Evolutionary conservation across 2,329 filamentous ascomycete genomes (phyloP).

Genomic region (Microsporum canis): DNA sequence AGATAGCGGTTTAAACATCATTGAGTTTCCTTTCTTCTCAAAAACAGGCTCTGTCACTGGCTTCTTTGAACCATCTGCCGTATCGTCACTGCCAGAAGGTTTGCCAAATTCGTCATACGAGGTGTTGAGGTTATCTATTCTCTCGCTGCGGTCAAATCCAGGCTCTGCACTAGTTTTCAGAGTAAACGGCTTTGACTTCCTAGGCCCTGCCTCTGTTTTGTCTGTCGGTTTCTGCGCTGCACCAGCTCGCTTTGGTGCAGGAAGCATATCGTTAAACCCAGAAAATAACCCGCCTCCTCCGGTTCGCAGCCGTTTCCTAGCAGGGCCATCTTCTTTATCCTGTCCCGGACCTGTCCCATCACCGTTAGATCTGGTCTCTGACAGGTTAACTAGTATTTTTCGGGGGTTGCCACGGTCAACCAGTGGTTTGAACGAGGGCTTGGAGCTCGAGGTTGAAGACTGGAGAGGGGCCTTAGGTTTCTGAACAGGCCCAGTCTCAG

Average conservation of each 20-base stretch:
- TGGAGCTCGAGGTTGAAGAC: slow-evolving; percentile 11
- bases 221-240: slow-evolving; percentile 10
- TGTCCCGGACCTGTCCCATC: slow-evolving; percentile 27
- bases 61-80: slow-evolving; percentile 16
- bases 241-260: slow-evolving; percentile 58
- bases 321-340: slow-evolving; percentile 17
- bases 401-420: slow-evolving; percentile 73
- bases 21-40: slow-evolving; percentile 59
- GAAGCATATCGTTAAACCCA: slow-evolving; percentile 77
- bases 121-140: slow-evolving; percentile 24
- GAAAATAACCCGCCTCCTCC: slow-evolving; percentile 51
- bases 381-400: slow-evolving; percentile 63
- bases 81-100: background rate
- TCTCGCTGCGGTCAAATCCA: slow-evolving; percentile 59
- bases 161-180: slow-evolving; percentile 75
- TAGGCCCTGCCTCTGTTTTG: slow-evolving; percentile 16
- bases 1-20: slow-evolving; percentile 82
- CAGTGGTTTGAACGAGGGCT: slow-evolving; percentile 56
- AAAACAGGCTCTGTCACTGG: slow-evolving; percentile 25
- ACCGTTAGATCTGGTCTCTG: slow-evolving; percentile 37
- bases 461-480: slow-evolving; percentile 8
- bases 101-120: slow-evolving; percentile 2
- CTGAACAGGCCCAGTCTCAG: slow-evolving; percentile 24
- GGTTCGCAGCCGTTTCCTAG: slow-evolving; percentile 7
- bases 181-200: slow-evolving; percentile 47